Base-by-base conservation (phyloP, 1,139 yeast species). In the Hemisphaericaspora subhashii region DNA sequence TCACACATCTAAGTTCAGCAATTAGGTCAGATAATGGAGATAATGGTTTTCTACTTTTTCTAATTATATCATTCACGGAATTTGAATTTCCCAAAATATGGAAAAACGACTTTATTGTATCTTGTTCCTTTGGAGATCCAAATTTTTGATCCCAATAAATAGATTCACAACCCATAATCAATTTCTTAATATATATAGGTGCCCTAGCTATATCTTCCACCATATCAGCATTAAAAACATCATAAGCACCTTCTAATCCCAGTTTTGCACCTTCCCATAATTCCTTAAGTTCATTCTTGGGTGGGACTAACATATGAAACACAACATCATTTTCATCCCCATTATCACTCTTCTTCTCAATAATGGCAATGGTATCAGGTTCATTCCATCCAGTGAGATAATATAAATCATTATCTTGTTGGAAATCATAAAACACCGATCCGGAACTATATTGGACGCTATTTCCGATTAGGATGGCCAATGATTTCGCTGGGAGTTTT, bases 241-340 rank as follows among this genome's bases (percentile, higher is more conserved):
- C 90, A 38, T 65, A 66, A 0, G 86, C 96, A 10, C 95, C 96
- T 36, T 81, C 79, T 6, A 83, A 72, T 1, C 99, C 99, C 28
- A 95, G 83, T 51, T 95, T 75, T 31, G 79, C 82, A 8, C 99
- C 99, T 53, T 90, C 97, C 99, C 99, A 92, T 46, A 84, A 78
- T 60, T 92, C 98, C 22, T 77, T 79, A 35, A 68, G 68, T 5
- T 79, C 75, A 56, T 90, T 84, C 53, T 83, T 83, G n/a, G 87
- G 88, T 2, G 92, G 96, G 5, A 90, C 96, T 40, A 89, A 66
- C 83, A 94, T 77, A 53, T 86, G 94, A 41, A 86, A 75, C 1
- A 73, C 58, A 14, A 80, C 65, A 48, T 81, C 81, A 6, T 78
- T 82, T 13, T 74, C 70, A 32, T 64, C 59, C 1, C 70, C 73